phyloP scores from a whole-genome alignment of 345 rosid genomes.

The Gossypium ekmanianum region DNA sequence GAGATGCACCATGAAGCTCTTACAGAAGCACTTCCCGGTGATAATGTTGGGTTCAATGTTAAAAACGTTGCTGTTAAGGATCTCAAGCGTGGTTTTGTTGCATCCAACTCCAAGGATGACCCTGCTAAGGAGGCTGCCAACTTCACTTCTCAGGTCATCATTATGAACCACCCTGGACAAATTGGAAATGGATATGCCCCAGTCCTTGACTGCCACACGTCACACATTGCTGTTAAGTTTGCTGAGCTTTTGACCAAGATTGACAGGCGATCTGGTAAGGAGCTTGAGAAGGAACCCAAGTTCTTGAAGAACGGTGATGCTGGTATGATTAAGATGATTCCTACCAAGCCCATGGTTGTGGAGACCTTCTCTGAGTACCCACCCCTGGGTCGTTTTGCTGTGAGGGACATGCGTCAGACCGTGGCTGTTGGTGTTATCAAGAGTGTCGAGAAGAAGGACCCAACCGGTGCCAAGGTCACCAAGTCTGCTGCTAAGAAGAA shows the following conservation, averaged over 20 bases:
- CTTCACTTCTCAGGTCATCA: conserved; percentile 28
- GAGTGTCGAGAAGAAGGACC: conserved; percentile 27
- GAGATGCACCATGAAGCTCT: too few species aligned
- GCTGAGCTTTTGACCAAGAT: conserved; percentile 25
- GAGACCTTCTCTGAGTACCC: conserved; percentile 28
- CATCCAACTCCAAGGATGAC: conserved; percentile 28
- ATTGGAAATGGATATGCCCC: conserved; percentile 29
- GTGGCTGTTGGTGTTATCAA: conserved; percentile 26
- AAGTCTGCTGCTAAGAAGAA: conserved; percentile 24
- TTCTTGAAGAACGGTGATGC: conserved; percentile 31
- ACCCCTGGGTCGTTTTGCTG: conserved; percentile 26
- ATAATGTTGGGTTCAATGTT: too few species aligned
- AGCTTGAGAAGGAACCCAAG: conserved; percentile 28
- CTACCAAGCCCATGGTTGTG: conserved; percentile 30
- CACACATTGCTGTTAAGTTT: conserved; percentile 27
- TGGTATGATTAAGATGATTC: conserved; percentile 27
- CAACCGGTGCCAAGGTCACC: conserved; percentile 24
- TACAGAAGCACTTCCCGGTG: neutral
- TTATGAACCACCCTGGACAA: conserved; percentile 29
- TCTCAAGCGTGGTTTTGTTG: conserved; percentile 24
- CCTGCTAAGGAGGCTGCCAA: conserved; percentile 27
- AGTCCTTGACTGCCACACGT: conserved; percentile 27
- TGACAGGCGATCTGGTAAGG: conserved; percentile 27
- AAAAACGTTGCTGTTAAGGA: conserved; percentile 2
- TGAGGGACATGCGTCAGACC: conserved; percentile 27